Evolutionary conservation across 257 asterid species (phyloP).

Genomic region (Fraxinus excelsior): DNA sequence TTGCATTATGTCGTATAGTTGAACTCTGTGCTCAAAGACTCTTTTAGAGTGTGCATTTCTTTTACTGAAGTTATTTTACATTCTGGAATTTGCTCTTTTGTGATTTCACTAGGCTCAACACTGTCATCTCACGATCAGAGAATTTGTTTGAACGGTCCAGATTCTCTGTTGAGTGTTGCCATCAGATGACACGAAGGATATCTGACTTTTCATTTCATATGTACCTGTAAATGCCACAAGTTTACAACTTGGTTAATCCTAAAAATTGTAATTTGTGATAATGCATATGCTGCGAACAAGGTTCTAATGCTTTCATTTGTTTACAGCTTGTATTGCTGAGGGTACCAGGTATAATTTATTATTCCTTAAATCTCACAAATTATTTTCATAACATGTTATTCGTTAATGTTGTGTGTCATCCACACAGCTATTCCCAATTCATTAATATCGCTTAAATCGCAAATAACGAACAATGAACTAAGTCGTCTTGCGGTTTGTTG

Average conservation of each 20-base stretch:
- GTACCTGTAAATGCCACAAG: background rate
- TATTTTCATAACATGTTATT: slow-evolving; percentile 3
- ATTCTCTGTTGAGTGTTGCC: background rate
- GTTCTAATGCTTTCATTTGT: slow-evolving; percentile 22
- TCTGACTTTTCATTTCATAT: background rate
- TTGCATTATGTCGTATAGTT: background rate
- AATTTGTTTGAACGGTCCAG: background rate
- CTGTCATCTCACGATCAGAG: background rate
- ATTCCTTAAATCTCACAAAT: slow-evolving; percentile 30
- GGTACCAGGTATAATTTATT: slow-evolving; percentile 38
- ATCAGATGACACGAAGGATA: background rate
- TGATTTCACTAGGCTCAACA: background rate
- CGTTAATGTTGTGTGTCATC: too few relatives aligned
- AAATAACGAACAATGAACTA: too few relatives aligned
- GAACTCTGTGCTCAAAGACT: slow-evolving; percentile 15
- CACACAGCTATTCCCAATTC: too few relatives aligned
- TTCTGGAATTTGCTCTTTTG: background rate
- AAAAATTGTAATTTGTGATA: background rate
- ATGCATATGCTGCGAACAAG: slow-evolving; percentile 12
- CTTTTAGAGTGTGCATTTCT: slow-evolving; percentile 5
- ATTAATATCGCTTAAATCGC: too few relatives aligned
- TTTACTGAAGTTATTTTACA: background rate
- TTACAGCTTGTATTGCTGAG: slow-evolving; percentile 31
- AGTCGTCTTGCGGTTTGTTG: too few relatives aligned
- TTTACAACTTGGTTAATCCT: background rate